These are phyloP conservation scores for Artemisia tridentata DNA, from an alignment of 129 eudicot species.

Conservation along the genomic window DNA sequence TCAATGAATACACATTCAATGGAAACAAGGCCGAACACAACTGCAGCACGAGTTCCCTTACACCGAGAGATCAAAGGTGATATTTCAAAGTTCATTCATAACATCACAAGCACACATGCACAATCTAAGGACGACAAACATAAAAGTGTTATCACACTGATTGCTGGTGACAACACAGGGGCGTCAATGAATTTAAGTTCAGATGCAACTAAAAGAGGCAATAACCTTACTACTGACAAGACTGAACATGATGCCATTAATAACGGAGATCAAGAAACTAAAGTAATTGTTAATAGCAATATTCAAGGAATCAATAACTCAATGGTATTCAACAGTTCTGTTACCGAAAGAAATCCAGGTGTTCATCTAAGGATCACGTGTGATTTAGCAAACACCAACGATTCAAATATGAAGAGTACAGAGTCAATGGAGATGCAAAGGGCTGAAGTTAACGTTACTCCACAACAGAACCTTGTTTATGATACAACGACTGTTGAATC, in stretches of 20 bases:
- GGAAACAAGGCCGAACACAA: constrained; percentile 27
- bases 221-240: too few species aligned
- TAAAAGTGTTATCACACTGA: constrained; percentile 51
- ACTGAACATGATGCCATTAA: background rate
- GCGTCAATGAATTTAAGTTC: constrained; percentile 68
- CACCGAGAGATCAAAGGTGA: constrained; percentile 52
- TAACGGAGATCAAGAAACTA: constrained; percentile 31
- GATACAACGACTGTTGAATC: constrained; percentile 53
- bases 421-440: constrained; percentile 30
- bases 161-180: constrained; percentile 74
- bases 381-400: constrained; percentile 21
- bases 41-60: constrained; percentile 31
- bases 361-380: constrained; percentile 44
- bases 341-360: constrained; percentile 64
- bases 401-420: constrained; percentile 18
- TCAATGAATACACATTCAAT: constrained; percentile 28
- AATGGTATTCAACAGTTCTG: constrained; percentile 52
- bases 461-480: constrained; percentile 44
- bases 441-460: constrained; percentile 44
- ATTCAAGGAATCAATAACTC: constrained; percentile 77
- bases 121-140: constrained; percentile 38
- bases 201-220: constrained; percentile 27
- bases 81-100: constrained; percentile 40
- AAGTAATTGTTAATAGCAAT: constrained; percentile 59
- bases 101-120: constrained; percentile 31